Evolutionary conservation across 2,329 filamentous ascomycete genomes (phyloP).

Genomic region (Eurotiales sp.): DNA sequence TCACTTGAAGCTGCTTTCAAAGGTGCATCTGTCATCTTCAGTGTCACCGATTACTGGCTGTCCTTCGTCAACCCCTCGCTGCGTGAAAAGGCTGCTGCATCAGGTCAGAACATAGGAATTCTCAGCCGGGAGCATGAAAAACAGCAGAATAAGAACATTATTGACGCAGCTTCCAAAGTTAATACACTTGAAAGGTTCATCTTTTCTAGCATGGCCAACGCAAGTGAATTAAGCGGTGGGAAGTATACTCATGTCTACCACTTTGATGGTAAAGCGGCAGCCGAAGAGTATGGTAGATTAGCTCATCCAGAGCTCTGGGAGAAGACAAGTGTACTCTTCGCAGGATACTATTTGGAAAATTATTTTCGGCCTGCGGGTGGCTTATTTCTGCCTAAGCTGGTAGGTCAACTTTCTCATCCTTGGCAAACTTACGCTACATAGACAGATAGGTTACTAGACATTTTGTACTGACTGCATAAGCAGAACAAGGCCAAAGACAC

Average conservation of each 20-base stretch:
- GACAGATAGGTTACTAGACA: too few relatives aligned
- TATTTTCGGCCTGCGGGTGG: neutral
- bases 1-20: constrained; percentile 29
- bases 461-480: neutral
- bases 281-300: constrained; percentile 40
- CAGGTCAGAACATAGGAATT: neutral
- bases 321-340: neutral
- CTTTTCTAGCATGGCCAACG: constrained; percentile 48
- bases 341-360: constrained; percentile 3
- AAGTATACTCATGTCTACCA: constrained; percentile 43
- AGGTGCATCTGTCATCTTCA: constrained; percentile 51
- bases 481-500: neutral
- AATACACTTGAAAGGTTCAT: constrained; percentile 43
- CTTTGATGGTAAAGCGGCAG: constrained; percentile 47
- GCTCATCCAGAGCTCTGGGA: constrained; percentile 35
- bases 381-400: neutral
- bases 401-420: neutral
- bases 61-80: constrained; percentile 22
- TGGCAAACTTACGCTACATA: too few relatives aligned
- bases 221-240: constrained; percentile 43
- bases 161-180: constrained; percentile 45
- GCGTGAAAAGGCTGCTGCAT: neutral
- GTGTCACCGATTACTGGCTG: constrained; percentile 48
- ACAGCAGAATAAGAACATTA: constrained; percentile 48
- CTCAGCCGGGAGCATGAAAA: neutral